phyloP scores from a whole-genome alignment of 2,329 filamentous ascomycete species.

The Pseudogymnoascus sp. region DNA sequence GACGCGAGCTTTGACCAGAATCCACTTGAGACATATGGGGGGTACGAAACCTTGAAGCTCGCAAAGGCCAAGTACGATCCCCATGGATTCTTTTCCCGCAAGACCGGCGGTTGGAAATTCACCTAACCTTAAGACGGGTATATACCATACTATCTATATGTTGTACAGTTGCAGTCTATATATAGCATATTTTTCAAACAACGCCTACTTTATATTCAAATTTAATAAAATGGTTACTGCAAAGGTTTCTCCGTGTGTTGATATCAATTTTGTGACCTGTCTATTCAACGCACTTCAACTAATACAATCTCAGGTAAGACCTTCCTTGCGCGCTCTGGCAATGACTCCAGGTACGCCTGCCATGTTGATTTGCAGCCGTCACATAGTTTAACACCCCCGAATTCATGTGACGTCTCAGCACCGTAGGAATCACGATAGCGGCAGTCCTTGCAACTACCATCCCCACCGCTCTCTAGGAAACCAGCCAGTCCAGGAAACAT shows the following conservation, averaged over 20 bases:
- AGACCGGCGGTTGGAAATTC: slow-evolving; percentile 23
- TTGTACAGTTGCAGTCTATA: neutral
- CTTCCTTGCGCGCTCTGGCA: neutral
- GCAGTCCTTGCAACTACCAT: too few species aligned
- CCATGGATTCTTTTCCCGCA: slow-evolving; percentile 22
- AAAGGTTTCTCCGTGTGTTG: neutral
- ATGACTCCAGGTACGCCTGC: neutral
- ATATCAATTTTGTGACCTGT: neutral
- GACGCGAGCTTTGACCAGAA: slow-evolving; percentile 19
- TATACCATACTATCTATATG: neutral
- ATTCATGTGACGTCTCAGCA: too few species aligned
- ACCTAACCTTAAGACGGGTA: neutral
- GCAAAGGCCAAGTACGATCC: slow-evolving; percentile 29
- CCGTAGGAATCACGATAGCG: too few species aligned
- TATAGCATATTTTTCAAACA: neutral
- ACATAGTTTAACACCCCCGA: too few species aligned
- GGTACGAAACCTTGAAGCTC: slow-evolving; percentile 26
- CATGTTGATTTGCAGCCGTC: too few species aligned
- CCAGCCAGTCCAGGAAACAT: slow-evolving; percentile 17
- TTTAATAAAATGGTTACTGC: neutral
- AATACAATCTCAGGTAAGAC: neutral
- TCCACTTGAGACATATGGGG: slow-evolving; percentile 15
- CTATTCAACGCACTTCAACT: neutral
- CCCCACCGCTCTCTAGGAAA: slow-evolving; percentile 9
- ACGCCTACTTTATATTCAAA: neutral